A percentile compares a stretch with the other conserved stretches of the same genome.
Conservation (phyloP, 2,329 filamentous ascomycete genomes). For the Sarocladiaceae sp. region DNA sequence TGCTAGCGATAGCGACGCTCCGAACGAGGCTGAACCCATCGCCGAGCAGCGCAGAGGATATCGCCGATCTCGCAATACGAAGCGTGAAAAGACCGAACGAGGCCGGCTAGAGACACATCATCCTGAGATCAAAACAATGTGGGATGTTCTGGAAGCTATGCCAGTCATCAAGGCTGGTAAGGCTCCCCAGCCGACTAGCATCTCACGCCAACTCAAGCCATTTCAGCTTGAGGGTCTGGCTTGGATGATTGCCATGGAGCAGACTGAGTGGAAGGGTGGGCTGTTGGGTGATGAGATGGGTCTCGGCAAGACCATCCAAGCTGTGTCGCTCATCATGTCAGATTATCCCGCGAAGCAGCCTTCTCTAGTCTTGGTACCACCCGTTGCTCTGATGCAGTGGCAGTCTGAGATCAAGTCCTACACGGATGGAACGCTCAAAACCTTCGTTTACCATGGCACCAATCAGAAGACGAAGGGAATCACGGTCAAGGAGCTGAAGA, state of each 20-base stretch:
- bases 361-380: constrained; percentile 83
- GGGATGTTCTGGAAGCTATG: constrained; percentile 67
- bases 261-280: constrained; percentile 80
- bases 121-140: constrained; percentile 79
- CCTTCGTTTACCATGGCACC: constrained; percentile 84
- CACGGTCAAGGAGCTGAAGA: constrained; percentile 68
- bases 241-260: constrained; percentile 92
- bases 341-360: constrained; percentile 80
- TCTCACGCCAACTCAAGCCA: constrained; percentile 80
- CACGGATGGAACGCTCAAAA: constrained; percentile 85
- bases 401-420: constrained; percentile 74
- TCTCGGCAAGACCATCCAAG: constrained; percentile 97
- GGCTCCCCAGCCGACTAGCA: constrained; percentile 56
- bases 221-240: constrained; percentile 92
- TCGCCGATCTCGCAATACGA: constrained; percentile 19
- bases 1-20: constrained; percentile 20
- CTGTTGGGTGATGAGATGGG: constrained; percentile 98
- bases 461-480: constrained; percentile 79
- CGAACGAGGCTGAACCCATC: neutral
- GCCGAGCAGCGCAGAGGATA: constrained; percentile 28
- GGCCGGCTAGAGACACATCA: constrained; percentile 70
- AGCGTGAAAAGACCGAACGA: constrained; percentile 44
- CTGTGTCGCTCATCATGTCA: constrained; percentile 96
- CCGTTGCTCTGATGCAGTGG: constrained; percentile 96
- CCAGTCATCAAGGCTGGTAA: constrained; percentile 57